Evolutionary conservation across 2,329 filamentous ascomycete species (phyloP).

Genomic region (Orbilia blumenaviensis): DNA sequence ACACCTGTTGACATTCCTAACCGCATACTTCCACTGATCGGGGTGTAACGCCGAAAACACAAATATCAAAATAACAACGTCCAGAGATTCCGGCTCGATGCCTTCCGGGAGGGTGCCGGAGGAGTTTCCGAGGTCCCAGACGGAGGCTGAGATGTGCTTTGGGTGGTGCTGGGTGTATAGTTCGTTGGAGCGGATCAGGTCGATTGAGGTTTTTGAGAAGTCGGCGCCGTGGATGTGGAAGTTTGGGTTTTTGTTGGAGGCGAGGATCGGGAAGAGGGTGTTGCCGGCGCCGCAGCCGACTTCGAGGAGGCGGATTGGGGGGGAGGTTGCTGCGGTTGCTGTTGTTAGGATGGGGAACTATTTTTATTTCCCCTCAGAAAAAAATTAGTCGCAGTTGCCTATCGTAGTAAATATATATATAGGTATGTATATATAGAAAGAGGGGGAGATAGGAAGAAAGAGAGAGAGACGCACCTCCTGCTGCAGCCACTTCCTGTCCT

Average conservation of each 20-base stretch:
- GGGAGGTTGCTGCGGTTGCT: slow-evolving; percentile 75
- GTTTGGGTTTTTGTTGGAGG: slow-evolving; percentile 80
- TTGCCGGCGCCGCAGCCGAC: slow-evolving; percentile 96
- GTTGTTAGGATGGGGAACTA: slow-evolving; percentile 82
- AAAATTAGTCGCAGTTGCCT: too few relatives aligned
- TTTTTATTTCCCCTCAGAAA: not conserved
- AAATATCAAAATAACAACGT: slow-evolving; percentile 94
- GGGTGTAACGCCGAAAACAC: slow-evolving; percentile 94
- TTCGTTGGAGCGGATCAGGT: slow-evolving; percentile 84
- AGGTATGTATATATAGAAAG: too few relatives aligned
- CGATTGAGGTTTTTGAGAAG: slow-evolving; percentile 93
- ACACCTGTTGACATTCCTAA: slow-evolving; percentile 80
- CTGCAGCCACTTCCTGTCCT: slow-evolving; percentile 94
- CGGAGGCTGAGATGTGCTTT: slow-evolving; percentile 60
- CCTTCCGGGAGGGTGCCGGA: slow-evolving; percentile 73
- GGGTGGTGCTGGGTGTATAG: slow-evolving; percentile 73
- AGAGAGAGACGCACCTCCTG: slow-evolving; percentile 69
- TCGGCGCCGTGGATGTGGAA: slow-evolving; percentile 93
- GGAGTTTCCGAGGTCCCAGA: slow-evolving; percentile 78
- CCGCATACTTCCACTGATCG: slow-evolving; percentile 80
- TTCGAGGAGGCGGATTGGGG: slow-evolving; percentile 78
- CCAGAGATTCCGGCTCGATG: slow-evolving; percentile 79
- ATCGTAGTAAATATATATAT: too few relatives aligned
- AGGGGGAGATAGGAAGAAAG: not conserved
- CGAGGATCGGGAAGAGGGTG: slow-evolving; percentile 89